phyloP scores from a whole-genome alignment of 495 filamentous ascomycete genomes.

The Lophium mytilinum region DNA sequence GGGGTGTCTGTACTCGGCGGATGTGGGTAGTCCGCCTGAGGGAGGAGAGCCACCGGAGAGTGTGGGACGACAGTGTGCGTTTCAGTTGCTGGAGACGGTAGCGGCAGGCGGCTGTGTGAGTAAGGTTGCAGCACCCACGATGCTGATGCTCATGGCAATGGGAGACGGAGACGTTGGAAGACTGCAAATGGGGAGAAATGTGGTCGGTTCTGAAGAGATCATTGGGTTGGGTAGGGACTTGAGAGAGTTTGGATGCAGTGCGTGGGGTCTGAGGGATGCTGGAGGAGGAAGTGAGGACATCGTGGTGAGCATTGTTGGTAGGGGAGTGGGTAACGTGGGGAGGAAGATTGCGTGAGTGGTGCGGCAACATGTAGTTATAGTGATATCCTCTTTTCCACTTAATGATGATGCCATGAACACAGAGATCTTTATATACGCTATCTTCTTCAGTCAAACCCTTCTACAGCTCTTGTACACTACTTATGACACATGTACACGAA shows the following conservation, averaged over 20 bases:
- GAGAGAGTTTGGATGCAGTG: constrained; percentile 71
- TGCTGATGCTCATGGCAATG: constrained; percentile 94
- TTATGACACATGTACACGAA: no score
- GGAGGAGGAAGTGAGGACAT: constrained; percentile 62
- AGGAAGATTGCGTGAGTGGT: constrained; percentile 68
- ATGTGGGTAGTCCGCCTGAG: constrained; percentile 68
- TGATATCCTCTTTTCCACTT: no score
- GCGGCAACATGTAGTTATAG: no score
- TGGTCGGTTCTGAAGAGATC: constrained; percentile 68
- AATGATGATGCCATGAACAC: no score
- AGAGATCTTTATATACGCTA: no score
- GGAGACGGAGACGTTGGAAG: constrained; percentile 68
- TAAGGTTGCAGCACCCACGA: constrained; percentile 54
- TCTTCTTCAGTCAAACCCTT: no score
- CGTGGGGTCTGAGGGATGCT: constrained; percentile 77
- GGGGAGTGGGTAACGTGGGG: constrained; percentile 91
- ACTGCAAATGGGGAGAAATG: constrained; percentile 59
- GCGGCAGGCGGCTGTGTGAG: constrained; percentile 75
- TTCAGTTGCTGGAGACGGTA: constrained; percentile 78
- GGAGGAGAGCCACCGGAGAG: constrained; percentile 85
- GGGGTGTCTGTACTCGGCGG: constrained; percentile 76
- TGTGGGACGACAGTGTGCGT: constrained; percentile 77
- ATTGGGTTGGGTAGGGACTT: constrained; percentile 76
- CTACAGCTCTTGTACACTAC: no score
- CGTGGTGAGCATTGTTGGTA: constrained; percentile 84